Base-by-base conservation (phyloP, 371 early-diverging fungal genomes). In the Mucor mucedo region DNA sequence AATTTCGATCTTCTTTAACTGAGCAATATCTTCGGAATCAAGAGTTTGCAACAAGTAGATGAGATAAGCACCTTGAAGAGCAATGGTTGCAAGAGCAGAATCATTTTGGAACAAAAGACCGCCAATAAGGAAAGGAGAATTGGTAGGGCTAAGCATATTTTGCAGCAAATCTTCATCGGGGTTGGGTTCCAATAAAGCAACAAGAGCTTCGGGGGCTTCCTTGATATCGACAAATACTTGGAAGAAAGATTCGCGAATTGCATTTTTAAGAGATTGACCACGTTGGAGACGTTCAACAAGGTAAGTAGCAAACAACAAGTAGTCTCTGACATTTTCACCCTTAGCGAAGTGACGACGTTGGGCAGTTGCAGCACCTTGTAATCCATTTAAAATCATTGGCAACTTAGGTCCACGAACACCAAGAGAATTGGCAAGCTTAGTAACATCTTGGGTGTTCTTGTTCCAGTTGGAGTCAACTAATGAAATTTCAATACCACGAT, bases 401-500 rank as follows among this genome's bases (percentile, higher is more conserved):
- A 84, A 50, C 2, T 67, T 63, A 2, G 80, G 66, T 28, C 85
- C 84, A 50, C 86, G 83, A 29, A 88, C 52, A 39, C 89, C 89
- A 38, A 83, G 52, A 8, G 78, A 63, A 58, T 86, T 89, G 13
- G 80, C 73, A 28, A 89, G 71, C 55, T 81, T 85, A 40, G 73
- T 67, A 0, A 75, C 79, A 55, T 79, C 79, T 49, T 77, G 67
- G 2, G 52, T 30, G 45, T 77, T 73, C 21, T 65, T 66, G 28
- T 76, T 78, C 82, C 79, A 79, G 45, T 72, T 69, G 3, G 79
- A 67, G 50, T 87, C 83, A n/a, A 92, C 77, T 16, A 92, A 68
- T 9, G 88, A 80, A 70, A 87, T 89, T 79, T 98, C 98, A 28
- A 97, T 89, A 62, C 95, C 95, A 68, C 99, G 91, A 70, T 98